Evolutionary conservation across 2,329 filamentous ascomycete species (phyloP), one percentile per base, ranked within the genome.

Genomic region (Fusarium solani-melongenae): DNA sequence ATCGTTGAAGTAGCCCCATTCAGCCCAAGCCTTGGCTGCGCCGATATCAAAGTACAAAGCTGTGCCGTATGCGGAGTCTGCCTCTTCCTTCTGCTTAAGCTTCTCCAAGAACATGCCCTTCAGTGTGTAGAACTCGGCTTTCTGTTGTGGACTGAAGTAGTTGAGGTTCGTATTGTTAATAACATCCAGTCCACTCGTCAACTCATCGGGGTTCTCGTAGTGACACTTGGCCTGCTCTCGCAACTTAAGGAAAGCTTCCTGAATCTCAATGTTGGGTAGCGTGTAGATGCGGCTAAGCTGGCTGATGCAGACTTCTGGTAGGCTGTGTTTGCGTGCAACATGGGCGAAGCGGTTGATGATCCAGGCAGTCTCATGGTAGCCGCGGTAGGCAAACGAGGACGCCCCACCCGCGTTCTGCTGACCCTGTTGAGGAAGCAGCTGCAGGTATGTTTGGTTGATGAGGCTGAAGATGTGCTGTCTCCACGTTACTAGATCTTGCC

Each of bases 151-250:
- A 70, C 95, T 97, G 82, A 99, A 99, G 86, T 99, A 99, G 82
- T 97, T 98, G 66, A 99, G 90, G 78, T 99, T 99, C 38, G 96
- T 99, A 77, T 99, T 99, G 83, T 99, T 99, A 82, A 99, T 99
- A 4, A 99, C 96, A 79, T 99, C 96, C 74, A 99, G 82, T 2
- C 96, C 96, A 79, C 92, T 98, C 62, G 92, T 96, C 62, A 99
- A 90, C 83, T 99, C 96, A 39, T 94, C 92, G 0, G 93, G 92
- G 79, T 98, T 98, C 84, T 98, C 95, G 82, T 98, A 99, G 81
- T 99, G 96, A 76, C 96, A 99, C 81, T 98, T 98, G 49, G 96
- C 96, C 83, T 99, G 96, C 83, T 99, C 97, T n/a, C 97, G 89
- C 61, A 99, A 85, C 85, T 99, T 99, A 70, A 99, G 85, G 88